These are phyloP conservation scores for Fragaria vesca DNA, from an alignment of 306 rosid genomes.

Conservation along the genomic window DNA sequence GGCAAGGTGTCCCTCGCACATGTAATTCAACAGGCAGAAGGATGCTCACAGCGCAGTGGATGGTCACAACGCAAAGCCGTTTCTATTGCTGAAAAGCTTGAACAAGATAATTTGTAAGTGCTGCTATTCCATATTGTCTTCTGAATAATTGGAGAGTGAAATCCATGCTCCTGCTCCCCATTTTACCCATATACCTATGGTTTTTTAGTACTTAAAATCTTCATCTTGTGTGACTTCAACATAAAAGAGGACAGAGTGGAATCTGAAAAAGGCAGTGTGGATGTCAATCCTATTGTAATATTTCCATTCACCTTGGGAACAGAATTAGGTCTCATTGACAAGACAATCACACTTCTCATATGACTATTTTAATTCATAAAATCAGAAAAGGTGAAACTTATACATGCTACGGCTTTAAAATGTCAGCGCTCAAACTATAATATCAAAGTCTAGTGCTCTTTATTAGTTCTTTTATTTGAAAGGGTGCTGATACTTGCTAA, in stretches of 20 bases:
- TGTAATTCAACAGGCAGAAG: conserved; percentile 93
- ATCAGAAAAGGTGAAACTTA: not conserved
- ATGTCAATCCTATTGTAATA: not conserved
- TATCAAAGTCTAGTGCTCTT: conserved; percentile 4
- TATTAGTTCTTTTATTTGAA: conserved; percentile 8
- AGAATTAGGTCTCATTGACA: not conserved
- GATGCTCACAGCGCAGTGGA: conserved; percentile 53
- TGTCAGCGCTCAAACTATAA: not conserved
- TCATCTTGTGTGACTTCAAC: not conserved
- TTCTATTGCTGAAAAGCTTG: conserved; percentile 98
- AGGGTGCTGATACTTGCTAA: conserved; percentile 17
- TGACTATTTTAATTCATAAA: not conserved
- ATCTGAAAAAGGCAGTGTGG: not conserved
- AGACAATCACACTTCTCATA: not conserved
- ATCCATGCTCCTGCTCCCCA: not conserved
- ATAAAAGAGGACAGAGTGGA: not conserved
- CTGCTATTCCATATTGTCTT: conserved; percentile 19
- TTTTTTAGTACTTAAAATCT: not conserved
- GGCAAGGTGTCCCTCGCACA: conserved; percentile 97
- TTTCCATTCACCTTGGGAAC: not conserved
- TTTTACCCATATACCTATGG: not conserved
- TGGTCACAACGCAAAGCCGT: conserved; percentile 94
- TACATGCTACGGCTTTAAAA: not conserved
- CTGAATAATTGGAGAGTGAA: not conserved
- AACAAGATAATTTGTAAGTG: conserved; percentile 92